Percentiles rank a stretch among this genome's conserved stretches.
Evolutionary conservation across 352 stramenopile species (phyloP).

Genomic region (Phytophthora colocasiae): DNA sequence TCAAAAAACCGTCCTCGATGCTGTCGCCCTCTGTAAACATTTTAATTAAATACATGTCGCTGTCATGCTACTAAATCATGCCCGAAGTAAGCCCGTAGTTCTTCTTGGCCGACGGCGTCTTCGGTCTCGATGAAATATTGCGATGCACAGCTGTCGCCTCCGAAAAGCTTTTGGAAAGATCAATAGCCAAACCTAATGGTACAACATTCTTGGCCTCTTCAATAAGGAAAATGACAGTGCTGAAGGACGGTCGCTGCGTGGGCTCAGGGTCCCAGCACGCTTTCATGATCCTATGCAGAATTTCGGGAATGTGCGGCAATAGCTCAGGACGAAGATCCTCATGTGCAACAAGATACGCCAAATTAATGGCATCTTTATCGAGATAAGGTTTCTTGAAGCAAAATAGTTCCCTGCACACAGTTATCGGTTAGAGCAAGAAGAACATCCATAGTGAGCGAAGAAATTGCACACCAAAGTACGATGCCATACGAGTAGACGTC

Average conservation of each 20-base stretch:
- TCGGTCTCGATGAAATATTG: constrained; percentile 34
- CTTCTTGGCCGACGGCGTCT: constrained; percentile 44
- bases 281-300: constrained; percentile 73
- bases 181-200: constrained; percentile 59
- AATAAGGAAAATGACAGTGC: constrained; percentile 61
- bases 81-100: constrained; percentile 68
- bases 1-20: no score
- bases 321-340: constrained; percentile 74
- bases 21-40: no score
- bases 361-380: constrained; percentile 80
- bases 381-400: constrained; percentile 88
- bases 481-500: constrained; percentile 88
- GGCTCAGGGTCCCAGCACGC: constrained; percentile 70
- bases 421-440: neutral
- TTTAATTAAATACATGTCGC: no score
- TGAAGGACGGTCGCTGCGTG: constrained; percentile 63
- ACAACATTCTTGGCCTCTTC: constrained; percentile 68
- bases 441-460: neutral
- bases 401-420: constrained; percentile 66
- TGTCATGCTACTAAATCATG: constrained; percentile 39
- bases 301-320: constrained; percentile 69
- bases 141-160: constrained; percentile 44
- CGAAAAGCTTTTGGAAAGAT: constrained; percentile 56
- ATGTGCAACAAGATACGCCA: constrained; percentile 80
- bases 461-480: constrained; percentile 67